Conservation (phyloP, 1,284 basidiomycete species). For the Ustilago curta region DNA sequence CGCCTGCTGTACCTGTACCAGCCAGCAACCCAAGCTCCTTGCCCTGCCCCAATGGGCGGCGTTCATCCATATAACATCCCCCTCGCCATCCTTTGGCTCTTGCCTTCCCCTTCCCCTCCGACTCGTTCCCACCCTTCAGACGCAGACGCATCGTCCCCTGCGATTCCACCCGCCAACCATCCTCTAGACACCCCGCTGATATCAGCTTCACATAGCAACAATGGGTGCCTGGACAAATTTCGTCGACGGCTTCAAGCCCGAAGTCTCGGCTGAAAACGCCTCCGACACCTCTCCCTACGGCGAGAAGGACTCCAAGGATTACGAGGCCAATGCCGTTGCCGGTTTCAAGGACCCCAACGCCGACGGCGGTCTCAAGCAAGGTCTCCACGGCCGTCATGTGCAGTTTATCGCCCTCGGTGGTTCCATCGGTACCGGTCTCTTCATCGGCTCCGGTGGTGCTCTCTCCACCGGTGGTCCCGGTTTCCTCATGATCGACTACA, state of each 20-base stretch:
- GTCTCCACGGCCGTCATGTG: conserved; percentile 59
- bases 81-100: too few relatives aligned
- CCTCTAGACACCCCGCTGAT: neutral
- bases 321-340: conserved; percentile 33
- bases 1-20: neutral
- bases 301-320: conserved; percentile 48
- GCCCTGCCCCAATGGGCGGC: neutral
- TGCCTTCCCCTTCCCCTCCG: too few relatives aligned
- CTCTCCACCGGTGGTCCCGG: conserved; percentile 72
- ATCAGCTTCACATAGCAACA: conserved; percentile 9
- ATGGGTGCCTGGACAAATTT: conserved; percentile 53
- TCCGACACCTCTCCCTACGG: conserved; percentile 15
- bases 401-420: conserved; percentile 64
- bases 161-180: neutral
- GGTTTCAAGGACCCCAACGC: conserved; percentile 38
- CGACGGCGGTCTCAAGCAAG: conserved; percentile 56
- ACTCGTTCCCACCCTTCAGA: neutral
- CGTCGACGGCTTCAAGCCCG: conserved; percentile 58
- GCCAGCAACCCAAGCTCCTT: neutral
- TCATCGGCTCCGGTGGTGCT: conserved; percentile 72
- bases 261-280: conserved; percentile 24
- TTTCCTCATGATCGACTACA: conserved; percentile 68
- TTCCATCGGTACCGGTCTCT: conserved; percentile 73
- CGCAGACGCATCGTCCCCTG: neutral
- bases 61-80: conserved; percentile 9